A percentile compares a stretch with the other conserved stretches of the same genome.
Evolutionary conservation across 305 asterid species (phyloP).

Genomic region (Solanum hybrid): DNA sequence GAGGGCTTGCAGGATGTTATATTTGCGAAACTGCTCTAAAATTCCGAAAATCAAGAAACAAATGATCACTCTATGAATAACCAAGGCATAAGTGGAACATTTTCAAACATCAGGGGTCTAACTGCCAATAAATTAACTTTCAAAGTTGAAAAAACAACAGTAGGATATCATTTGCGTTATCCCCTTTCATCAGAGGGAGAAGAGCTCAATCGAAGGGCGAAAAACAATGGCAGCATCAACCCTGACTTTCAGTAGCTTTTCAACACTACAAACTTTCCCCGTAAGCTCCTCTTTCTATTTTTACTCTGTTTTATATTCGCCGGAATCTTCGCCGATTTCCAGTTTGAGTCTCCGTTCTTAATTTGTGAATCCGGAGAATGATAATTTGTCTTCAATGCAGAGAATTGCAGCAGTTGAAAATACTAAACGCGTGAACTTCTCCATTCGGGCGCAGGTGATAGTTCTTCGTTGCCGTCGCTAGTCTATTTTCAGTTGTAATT

Average conservation of each 20-base stretch:
- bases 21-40: not conserved
- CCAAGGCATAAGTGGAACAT: not conserved
- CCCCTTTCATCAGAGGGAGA: not conserved
- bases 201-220: not conserved
- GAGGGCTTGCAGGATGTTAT: not conserved
- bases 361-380: not conserved
- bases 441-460: constrained; percentile 40
- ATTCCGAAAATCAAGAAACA: not conserved
- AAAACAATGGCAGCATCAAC: constrained; percentile 11
- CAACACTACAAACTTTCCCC: constrained; percentile 2
- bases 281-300: not conserved
- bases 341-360: not conserved
- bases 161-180: not conserved
- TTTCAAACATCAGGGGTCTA: not conserved
- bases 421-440: constrained; percentile 24
- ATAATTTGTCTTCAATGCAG: constrained; percentile 25
- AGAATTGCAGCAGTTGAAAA: constrained; percentile 31
- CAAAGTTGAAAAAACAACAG: not conserved
- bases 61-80: not conserved
- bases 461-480: not conserved
- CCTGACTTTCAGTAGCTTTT: not conserved
- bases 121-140: not conserved
- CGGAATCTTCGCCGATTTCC: not conserved
- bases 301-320: not conserved
- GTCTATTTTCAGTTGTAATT: not conserved